Base-by-base conservation (phyloP, 2,329 filamentous ascomycete species). In the Stylonectria norvegica region DNA sequence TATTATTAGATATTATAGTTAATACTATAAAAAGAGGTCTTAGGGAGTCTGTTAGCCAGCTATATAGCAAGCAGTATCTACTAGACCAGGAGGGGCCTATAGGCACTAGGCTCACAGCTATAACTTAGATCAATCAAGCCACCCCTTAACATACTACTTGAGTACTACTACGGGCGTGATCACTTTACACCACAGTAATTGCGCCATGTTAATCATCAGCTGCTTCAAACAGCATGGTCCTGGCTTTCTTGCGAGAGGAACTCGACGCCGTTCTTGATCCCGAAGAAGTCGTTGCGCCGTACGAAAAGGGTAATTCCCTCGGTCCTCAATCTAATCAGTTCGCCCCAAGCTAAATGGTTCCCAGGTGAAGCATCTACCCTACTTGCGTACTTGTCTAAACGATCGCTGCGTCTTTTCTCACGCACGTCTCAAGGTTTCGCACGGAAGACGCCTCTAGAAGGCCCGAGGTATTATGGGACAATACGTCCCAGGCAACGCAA, bases 201-300 rank as follows among this genome's bases (percentile, higher is more conserved):
- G 64, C 75, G 5, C 67, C 80, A 78, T 46, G 70, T 71, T 36
- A 64, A 79, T 55, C 74, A 71, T 51, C 67, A 72, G 43, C 64
- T 81, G 1, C 58, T 79, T 29, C 66, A 68, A 60, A 73, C 48
- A 71, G 73, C 1, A 32, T 50, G 2, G 50, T 49, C 11, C 50
- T 71, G 12, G 43, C 38, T 0, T 65, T 60, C 19, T 62, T 76
- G 2, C 62, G 65, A 4, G 58, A 64, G 11, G 73, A 77, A 48
- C 36, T 77, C 36, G 70, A 72, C 45, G 49, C 61, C 4, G 67
- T 67, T 5, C 55, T 75, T 1, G 65, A 69, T 1, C 49, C 60
- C 0, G 59, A 64, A 4, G 70, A 75, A 20, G 50, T 62, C 4
- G 60, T 76, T 10, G 69, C 68, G 0, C 61, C 70, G 0, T 76